These are phyloP conservation scores for Pleurotus salmoneostramineus DNA, from an alignment of 768 basidiomycete species.

Conservation along the genomic window DNA sequence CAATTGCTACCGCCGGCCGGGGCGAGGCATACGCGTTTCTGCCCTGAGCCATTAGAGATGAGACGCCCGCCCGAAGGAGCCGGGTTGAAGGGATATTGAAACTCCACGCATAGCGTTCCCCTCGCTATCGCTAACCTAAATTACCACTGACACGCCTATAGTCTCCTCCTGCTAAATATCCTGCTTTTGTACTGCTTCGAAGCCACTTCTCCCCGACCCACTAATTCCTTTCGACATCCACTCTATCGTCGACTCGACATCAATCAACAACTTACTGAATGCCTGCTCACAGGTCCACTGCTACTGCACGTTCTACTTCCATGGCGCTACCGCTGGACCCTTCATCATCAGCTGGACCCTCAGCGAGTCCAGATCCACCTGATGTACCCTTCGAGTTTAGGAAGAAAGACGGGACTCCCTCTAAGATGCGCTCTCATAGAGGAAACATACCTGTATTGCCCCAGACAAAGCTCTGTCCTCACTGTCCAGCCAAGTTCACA, in stretches of 20 bases:
- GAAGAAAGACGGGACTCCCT: conserved; percentile 26
- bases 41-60: conserved; percentile 6
- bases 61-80: conserved; percentile 23
- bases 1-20: conserved; percentile 1
- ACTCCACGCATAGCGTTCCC: background rate
- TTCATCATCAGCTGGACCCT: background rate
- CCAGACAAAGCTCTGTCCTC: conserved; percentile 66
- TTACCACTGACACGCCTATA: background rate
- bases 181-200: conserved; percentile 1
- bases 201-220: background rate
- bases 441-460: conserved; percentile 69
- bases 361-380: background rate
- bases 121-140: conserved; percentile 1
- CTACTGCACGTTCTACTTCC: background rate
- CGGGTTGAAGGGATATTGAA: conserved; percentile 19
- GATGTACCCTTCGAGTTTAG: conserved; percentile 5
- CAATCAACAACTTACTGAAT: background rate
- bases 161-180: background rate
- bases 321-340: background rate
- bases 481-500: conserved; percentile 73
- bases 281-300: background rate
- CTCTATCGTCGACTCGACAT: background rate
- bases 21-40: conserved; percentile 8
- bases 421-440: conserved; percentile 44
- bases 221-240: background rate